These are phyloP conservation scores for Colletotrichum liaoningense DNA, from an alignment of 2,329 filamentous ascomycete species.

Conservation along the genomic window DNA sequence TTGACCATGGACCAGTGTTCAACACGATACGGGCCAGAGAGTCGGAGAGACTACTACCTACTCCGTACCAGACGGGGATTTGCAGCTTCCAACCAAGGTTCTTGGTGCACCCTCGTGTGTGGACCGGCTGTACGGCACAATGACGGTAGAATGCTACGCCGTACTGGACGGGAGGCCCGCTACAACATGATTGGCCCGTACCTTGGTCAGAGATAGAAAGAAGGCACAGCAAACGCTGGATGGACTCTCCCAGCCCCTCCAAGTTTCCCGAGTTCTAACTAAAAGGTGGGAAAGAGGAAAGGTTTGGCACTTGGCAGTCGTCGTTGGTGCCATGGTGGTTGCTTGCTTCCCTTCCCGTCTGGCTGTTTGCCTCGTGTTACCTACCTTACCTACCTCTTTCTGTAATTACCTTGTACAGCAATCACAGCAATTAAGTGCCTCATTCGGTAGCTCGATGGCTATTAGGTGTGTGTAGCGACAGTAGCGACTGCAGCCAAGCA, in stretches of 20 bases:
- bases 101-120: background rate
- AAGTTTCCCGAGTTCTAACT: background rate
- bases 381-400: no score
- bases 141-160: slow-evolving; percentile 1
- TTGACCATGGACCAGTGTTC: background rate
- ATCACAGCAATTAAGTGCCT: no score
- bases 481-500: slow-evolving; percentile 1
- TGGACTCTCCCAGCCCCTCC: background rate
- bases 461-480: background rate
- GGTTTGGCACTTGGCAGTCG: background rate
- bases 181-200: slow-evolving; percentile 8
- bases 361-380: background rate
- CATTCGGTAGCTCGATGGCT: no score
- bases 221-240: background rate
- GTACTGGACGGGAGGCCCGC: background rate
- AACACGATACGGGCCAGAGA: background rate
- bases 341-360: no score
- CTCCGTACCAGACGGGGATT: background rate
- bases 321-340: background rate
- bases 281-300: background rate
- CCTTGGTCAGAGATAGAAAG: slow-evolving; percentile 9
- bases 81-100: background rate
- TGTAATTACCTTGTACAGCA: no score
- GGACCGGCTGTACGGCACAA: slow-evolving; percentile 26
- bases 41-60: background rate